Evolutionary conservation across 805 yeast genomes (phyloP).

Genomic region (Cyberlindnera xylosilytica): DNA sequence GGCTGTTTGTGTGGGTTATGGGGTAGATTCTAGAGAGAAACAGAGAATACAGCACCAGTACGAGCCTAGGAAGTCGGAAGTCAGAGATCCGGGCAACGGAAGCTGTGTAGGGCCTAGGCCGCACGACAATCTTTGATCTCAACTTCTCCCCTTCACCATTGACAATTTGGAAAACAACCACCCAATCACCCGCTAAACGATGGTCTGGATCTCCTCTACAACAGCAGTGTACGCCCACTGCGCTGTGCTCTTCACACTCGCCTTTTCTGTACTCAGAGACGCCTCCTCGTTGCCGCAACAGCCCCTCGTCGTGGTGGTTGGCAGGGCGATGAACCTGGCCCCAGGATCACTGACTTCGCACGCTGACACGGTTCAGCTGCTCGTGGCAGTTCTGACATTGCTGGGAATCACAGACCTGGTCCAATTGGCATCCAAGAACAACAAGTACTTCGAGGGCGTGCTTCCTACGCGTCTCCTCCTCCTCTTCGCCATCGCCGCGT

Average conservation of each 20-base stretch:
- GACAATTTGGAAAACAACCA: no score
- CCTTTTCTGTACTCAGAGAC: slow-evolving; percentile 47
- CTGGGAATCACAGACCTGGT: slow-evolving; percentile 52
- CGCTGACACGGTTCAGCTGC: slow-evolving; percentile 1
- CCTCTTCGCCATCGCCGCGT: slow-evolving; percentile 48
- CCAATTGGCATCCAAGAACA: slow-evolving; percentile 48
- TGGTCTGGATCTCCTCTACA: slow-evolving; percentile 52
- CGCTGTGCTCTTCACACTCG: slow-evolving; percentile 39
- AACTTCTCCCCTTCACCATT: no score
- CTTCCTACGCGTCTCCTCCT: slow-evolving; percentile 55
- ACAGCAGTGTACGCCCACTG: slow-evolving; percentile 47
- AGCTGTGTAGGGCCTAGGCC: no score
- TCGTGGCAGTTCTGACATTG: slow-evolving; percentile 41
- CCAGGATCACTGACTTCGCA: slow-evolving; percentile 2
- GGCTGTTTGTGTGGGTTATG: no score
- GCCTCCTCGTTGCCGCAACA: slow-evolving; percentile 42
- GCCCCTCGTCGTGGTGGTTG: slow-evolving; percentile 48
- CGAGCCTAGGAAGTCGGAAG: no score
- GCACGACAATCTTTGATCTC: no score
- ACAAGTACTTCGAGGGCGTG: slow-evolving; percentile 51
- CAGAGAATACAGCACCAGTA: no score
- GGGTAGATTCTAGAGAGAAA: no score
- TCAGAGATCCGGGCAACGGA: no score
- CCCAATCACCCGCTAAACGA: no score
- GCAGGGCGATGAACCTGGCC: slow-evolving; percentile 44